Evolutionary conservation across 116 monocot genomes (phyloP), one percentile per base, ranked within the genome.

Genomic region (Posidonia oceanica): DNA sequence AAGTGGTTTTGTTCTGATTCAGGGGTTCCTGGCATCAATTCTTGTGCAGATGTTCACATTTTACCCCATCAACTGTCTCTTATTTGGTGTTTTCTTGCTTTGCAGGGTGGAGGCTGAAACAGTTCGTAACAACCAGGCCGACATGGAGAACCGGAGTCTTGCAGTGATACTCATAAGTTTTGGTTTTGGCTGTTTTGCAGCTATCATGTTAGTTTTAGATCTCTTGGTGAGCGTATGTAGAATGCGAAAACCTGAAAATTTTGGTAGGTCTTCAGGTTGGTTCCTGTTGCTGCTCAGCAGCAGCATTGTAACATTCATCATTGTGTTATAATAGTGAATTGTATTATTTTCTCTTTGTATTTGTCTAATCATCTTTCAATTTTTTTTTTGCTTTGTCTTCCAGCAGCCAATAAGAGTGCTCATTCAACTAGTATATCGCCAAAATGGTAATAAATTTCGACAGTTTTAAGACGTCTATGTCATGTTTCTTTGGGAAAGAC

Each of bases 121-220:
- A 39, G 62, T 77, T 59, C 71, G 70, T 23, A 52, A 71, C 53
- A 70, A 77, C 14, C 87, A 91, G 63, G 53, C 42, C 17, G 76
- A 83, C 54, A 67, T 83, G 80, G 91, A 91, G 67, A 84, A 80
- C 71, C 82, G 67, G 58, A 61, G 48, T 51, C 71, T 84, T 54
- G 84, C 68, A 3, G 84, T 81, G 42, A 68, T 84, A 74, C 80
- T 87, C 68, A 62, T 91, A 11, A 60, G 84, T 85, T 91, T 91
- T 76, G 36, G 78, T 37, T 84, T 87, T 59, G 81, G 76, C 42
- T 81, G 71, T 72, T 58, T 91, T 63, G 87, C 87, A 4, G 71
- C 72, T 59, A 23, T 80, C 0, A 87, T 75, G 44, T 72, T 91
- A 69, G 20, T 79, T 57, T 36, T 63, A 16, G 75, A 72, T 63